Evolutionary conservation across 164 flowering plant genomes (phyloP).

Genomic region (Amborella trichopoda): DNA sequence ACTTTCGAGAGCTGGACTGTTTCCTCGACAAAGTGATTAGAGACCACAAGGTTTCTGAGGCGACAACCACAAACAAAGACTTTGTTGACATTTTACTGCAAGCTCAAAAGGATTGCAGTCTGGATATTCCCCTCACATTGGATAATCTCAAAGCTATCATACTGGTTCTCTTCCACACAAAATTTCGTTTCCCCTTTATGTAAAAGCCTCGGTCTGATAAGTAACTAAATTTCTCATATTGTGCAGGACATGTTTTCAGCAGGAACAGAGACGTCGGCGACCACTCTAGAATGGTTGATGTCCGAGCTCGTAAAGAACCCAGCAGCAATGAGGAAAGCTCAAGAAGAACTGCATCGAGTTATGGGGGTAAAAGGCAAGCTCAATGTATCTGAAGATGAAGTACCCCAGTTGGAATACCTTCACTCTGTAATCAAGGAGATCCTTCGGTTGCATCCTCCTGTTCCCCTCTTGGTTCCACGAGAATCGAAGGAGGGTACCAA

Average conservation of each 20-base stretch:
- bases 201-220: no score
- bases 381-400: slow-evolving; percentile 69
- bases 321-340: slow-evolving; percentile 51
- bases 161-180: no score
- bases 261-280: slow-evolving; percentile 91
- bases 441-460: slow-evolving; percentile 95
- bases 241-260: slow-evolving; percentile 94
- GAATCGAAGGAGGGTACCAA: slow-evolving; percentile 59
- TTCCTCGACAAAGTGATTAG: neutral
- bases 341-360: slow-evolving; percentile 67
- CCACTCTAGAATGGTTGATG: slow-evolving; percentile 99
- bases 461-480: slow-evolving; percentile 88
- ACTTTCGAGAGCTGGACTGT: neutral
- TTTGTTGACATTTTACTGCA: neutral
- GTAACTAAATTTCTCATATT: no score
- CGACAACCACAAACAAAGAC: no score
- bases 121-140: neutral
- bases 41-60: no score
- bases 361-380: slow-evolving; percentile 67
- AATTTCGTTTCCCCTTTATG: no score
- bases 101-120: neutral
- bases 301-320: slow-evolving; percentile 92
- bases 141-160: slow-evolving; percentile 1
- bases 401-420: slow-evolving; percentile 63
- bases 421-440: slow-evolving; percentile 87